Conservation (phyloP, 2,329 filamentous ascomycete genomes). For the Juglanconis oblonga region DNA sequence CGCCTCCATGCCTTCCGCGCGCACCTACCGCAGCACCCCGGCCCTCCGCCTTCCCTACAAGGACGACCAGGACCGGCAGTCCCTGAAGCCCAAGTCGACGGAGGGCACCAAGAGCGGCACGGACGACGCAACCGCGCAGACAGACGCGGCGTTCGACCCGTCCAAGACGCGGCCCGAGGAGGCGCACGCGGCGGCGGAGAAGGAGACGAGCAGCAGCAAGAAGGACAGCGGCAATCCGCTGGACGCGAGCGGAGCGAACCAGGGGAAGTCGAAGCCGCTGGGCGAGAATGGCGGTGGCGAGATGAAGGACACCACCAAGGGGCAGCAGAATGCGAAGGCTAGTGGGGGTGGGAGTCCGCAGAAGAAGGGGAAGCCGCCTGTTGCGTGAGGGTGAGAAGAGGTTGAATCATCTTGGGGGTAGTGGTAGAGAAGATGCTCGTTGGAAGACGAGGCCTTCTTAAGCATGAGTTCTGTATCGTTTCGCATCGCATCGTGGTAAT, state of each 20-base stretch:
- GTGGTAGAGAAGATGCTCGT: background rate
- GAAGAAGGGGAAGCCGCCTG: slow-evolving; percentile 30
- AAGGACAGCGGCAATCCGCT: slow-evolving; percentile 31
- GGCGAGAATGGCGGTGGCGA: slow-evolving; percentile 33
- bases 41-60: slow-evolving; percentile 40
- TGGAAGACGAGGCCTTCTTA: background rate
- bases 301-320: slow-evolving; percentile 27
- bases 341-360: slow-evolving; percentile 29
- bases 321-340: slow-evolving; percentile 33
- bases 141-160: slow-evolving; percentile 67
- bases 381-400: slow-evolving; percentile 12
- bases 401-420: background rate
- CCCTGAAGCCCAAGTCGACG: slow-evolving; percentile 60
- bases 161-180: slow-evolving; percentile 64
- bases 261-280: slow-evolving; percentile 38
- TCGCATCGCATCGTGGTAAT: background rate
- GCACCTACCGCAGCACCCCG: slow-evolving; percentile 33
- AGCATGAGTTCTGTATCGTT: background rate
- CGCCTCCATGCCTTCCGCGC: slow-evolving; percentile 11
- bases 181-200: slow-evolving; percentile 43
- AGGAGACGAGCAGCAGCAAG: slow-evolving; percentile 22
- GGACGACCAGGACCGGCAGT: slow-evolving; percentile 55
- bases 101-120: slow-evolving; percentile 69
- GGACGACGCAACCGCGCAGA: slow-evolving; percentile 54
- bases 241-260: slow-evolving; percentile 43